Evolutionary conservation across 2,329 filamentous ascomycete species (phyloP).

Genomic region (Hypomyces rosellus): DNA sequence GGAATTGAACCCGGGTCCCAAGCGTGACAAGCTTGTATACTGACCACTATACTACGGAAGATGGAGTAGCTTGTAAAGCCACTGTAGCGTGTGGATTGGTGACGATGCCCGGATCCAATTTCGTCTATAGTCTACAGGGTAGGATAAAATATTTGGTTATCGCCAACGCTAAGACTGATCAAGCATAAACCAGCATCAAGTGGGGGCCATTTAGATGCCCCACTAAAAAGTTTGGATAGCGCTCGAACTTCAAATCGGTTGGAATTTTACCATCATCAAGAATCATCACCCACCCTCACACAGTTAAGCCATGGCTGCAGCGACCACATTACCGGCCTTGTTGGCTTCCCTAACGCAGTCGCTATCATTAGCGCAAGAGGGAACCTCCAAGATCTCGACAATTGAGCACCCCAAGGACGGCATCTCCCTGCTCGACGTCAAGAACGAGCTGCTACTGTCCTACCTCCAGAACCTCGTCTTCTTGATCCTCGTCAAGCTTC

Average conservation of each 20-base stretch:
- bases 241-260: not conserved
- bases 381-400: conserved; percentile 53
- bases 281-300: conserved; percentile 15
- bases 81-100: too few species aligned
- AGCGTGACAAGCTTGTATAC: conserved; percentile 21
- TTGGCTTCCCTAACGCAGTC: conserved; percentile 53
- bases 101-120: too few species aligned
- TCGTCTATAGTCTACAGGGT: too few species aligned
- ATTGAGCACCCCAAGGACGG: conserved; percentile 74
- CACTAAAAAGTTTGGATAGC: conserved; percentile 3
- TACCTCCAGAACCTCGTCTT: conserved; percentile 95
- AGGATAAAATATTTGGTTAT: too few species aligned
- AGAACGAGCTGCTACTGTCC: conserved; percentile 94
- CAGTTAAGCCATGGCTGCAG: conserved; percentile 38
- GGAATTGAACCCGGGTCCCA: conserved; percentile 21
- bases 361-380: conserved; percentile 58
- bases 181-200: too few species aligned
- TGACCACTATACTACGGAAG: conserved; percentile 20
- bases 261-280: not conserved
- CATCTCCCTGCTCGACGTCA: conserved; percentile 89
- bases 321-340: conserved; percentile 42
- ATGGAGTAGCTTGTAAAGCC: not conserved
- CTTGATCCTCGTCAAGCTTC: conserved; percentile 73
- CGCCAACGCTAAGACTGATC: too few species aligned
- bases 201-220: not conserved